phyloP scores from a whole-genome alignment of 441 rosid species.

The Capsella rubella region DNA sequence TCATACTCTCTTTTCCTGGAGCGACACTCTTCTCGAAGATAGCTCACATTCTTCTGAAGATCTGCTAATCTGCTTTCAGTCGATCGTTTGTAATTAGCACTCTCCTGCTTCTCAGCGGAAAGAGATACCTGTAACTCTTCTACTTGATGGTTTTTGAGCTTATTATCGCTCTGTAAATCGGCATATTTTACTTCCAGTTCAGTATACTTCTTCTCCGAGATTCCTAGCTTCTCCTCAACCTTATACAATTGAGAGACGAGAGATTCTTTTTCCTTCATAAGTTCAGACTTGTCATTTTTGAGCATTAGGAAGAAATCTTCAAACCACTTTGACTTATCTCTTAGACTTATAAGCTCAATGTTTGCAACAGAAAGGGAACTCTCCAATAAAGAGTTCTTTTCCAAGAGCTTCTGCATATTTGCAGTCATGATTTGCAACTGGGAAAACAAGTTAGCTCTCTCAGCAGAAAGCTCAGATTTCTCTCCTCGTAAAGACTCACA shows the following conservation, averaged over 20 bases:
- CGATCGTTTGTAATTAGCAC: conserved; percentile 54
- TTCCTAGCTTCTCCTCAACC: conserved; percentile 65
- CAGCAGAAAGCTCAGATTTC: conserved; percentile 55
- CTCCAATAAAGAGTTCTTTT: conserved; percentile 60
- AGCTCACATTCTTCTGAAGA: conserved; percentile 73
- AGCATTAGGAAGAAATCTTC: conserved; percentile 69
- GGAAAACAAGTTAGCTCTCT: conserved; percentile 73
- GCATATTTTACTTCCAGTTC: conserved; percentile 59
- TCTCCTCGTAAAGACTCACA: conserved; percentile 69
- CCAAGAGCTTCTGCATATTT: conserved; percentile 73
- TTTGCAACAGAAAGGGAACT: conserved; percentile 62
- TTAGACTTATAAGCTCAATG: conserved; percentile 68
- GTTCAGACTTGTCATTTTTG: conserved; percentile 62
- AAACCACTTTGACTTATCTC: conserved; percentile 65
- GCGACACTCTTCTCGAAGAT: conserved; percentile 75
- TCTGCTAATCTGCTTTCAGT: conserved; percentile 70
- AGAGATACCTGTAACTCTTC: conserved; percentile 69
- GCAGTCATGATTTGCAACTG: conserved; percentile 79
- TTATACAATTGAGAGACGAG: conserved; percentile 56
- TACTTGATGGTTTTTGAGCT: conserved; percentile 55
- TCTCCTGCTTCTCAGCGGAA: conserved; percentile 70
- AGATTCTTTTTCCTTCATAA: conserved; percentile 57
- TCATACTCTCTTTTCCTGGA: conserved; percentile 78
- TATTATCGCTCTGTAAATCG: conserved; percentile 59
- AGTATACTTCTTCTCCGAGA: conserved; percentile 68